Conservation (phyloP, 305 asterid genomes). For the Monarda citriodora region DNA sequence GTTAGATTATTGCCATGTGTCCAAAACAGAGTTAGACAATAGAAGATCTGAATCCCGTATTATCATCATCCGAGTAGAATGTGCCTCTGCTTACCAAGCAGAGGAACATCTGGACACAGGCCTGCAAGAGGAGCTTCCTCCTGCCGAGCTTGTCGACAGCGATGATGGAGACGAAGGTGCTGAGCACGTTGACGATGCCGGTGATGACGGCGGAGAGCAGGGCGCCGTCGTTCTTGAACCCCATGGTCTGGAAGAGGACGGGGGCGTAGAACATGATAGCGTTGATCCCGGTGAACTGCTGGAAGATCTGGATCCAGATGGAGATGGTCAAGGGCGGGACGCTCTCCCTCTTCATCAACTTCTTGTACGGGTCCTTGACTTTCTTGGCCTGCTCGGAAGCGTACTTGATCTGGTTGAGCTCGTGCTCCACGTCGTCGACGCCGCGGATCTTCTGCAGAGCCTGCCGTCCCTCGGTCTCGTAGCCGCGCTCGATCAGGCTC, state of each 20-base stretch:
- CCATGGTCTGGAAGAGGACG: conserved; percentile 38
- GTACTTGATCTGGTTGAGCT: conserved; percentile 30
- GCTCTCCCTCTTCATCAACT: conserved; percentile 28
- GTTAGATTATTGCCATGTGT: no score
- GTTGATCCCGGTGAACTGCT: conserved; percentile 67
- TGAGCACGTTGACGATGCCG: conserved; percentile 33
- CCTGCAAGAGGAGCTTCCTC: conserved; percentile 40
- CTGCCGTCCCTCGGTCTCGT: conserved; percentile 29
- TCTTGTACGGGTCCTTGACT: conserved; percentile 39
- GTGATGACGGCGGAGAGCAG: conserved; percentile 35
- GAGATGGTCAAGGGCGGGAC: conserved; percentile 38
- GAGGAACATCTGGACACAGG: conserved; percentile 41
- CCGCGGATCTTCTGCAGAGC: conserved; percentile 54
- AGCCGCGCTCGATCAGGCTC: conserved; percentile 48
- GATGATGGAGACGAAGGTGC: conserved; percentile 34
- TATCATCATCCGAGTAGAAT: no score
- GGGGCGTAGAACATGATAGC: conserved; percentile 56
- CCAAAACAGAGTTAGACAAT: no score
- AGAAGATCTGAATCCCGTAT: no score
- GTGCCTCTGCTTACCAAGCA: not conserved
- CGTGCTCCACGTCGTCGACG: conserved; percentile 39
- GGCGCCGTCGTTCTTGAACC: conserved; percentile 32
- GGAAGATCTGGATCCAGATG: conserved; percentile 32
- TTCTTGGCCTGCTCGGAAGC: conserved; percentile 37
- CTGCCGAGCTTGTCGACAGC: conserved; percentile 40